Conservation (phyloP, 768 basidiomycete genomes). For the Tulasnella calospora region DNA sequence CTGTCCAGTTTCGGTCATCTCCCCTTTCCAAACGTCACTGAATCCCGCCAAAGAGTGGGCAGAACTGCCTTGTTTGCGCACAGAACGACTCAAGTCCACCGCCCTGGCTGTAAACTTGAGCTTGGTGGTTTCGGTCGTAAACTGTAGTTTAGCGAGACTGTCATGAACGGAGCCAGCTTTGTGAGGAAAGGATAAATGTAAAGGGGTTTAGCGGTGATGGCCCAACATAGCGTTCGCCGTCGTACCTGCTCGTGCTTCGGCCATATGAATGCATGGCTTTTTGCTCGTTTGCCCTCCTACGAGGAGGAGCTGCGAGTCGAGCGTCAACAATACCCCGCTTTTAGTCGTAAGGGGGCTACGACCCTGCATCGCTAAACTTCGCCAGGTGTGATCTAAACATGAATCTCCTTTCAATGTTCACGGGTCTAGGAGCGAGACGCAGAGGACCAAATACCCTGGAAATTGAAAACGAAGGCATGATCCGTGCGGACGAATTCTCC, state of each 20-base stretch:
- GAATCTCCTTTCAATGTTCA: background rate
- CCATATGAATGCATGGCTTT: background rate
- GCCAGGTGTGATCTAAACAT: background rate
- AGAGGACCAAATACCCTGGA: background rate
- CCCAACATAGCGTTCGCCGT: too few species aligned
- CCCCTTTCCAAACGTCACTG: background rate
- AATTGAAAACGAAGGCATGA: background rate
- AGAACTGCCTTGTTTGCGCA: background rate
- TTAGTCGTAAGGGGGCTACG: background rate
- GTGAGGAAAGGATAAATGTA: background rate
- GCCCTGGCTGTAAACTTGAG: background rate
- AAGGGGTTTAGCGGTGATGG: too few species aligned
- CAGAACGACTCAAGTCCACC: background rate
- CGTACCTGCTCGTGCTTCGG: background rate
- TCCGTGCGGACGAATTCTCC: background rate
- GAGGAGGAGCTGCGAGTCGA: background rate
- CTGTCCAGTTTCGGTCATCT: background rate
- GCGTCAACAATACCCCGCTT: background rate
- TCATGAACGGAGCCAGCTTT: background rate
- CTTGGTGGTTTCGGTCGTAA: background rate
- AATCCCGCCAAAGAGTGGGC: background rate
- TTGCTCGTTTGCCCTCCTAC: background rate
- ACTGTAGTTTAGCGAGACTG: background rate
- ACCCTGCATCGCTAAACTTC: background rate
- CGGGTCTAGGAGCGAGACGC: background rate